Evolutionary conservation across 352 stramenopile genomes (phyloP).

Genomic region (Elongisporangium anandrum): DNA sequence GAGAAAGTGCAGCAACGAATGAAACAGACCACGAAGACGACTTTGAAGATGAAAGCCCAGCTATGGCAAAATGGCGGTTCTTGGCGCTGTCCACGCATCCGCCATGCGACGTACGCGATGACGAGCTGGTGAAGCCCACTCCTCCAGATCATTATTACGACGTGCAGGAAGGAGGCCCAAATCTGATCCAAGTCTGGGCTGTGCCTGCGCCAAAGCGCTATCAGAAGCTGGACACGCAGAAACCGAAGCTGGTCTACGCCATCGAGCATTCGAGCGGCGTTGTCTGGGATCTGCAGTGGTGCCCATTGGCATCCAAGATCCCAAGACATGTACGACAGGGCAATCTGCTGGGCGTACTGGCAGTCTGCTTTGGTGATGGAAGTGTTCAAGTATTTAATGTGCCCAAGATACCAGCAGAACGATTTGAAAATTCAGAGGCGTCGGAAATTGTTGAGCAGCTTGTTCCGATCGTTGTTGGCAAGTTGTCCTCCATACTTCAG

Average conservation of each 20-base stretch:
- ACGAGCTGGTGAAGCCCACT: slow-evolving; percentile 52
- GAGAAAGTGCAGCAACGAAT: background rate
- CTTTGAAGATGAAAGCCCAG: background rate
- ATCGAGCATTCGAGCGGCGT: slow-evolving; percentile 77
- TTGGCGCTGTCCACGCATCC: slow-evolving; percentile 65
- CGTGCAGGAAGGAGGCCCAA: slow-evolving; percentile 33
- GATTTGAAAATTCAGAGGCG: slow-evolving; percentile 14
- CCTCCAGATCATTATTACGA: slow-evolving; percentile 80
- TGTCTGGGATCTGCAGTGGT: slow-evolving; percentile 82
- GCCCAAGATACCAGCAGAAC: slow-evolving; percentile 30
- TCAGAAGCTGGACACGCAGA: slow-evolving; percentile 2
- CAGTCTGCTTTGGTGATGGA: slow-evolving; percentile 71
- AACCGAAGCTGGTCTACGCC: slow-evolving; percentile 59
- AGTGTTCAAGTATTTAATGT: slow-evolving; percentile 70
- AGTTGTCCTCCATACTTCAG: slow-evolving; percentile 46
- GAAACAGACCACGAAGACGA: background rate
- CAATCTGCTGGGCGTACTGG: slow-evolving; percentile 54
- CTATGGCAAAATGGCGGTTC: slow-evolving; percentile 39
- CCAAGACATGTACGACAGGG: slow-evolving; percentile 10
- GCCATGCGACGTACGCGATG: slow-evolving; percentile 55
- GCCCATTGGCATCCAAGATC: slow-evolving; percentile 44
- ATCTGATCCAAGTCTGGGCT: slow-evolving; percentile 78
- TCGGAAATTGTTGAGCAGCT: slow-evolving; percentile 38
- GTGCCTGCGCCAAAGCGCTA: slow-evolving; percentile 29
- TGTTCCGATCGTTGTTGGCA: slow-evolving; percentile 34